These are phyloP conservation scores for Cenchrus americanus DNA, from an alignment of 176 grass and related monocot genomes.

Conservation along the genomic window DNA sequence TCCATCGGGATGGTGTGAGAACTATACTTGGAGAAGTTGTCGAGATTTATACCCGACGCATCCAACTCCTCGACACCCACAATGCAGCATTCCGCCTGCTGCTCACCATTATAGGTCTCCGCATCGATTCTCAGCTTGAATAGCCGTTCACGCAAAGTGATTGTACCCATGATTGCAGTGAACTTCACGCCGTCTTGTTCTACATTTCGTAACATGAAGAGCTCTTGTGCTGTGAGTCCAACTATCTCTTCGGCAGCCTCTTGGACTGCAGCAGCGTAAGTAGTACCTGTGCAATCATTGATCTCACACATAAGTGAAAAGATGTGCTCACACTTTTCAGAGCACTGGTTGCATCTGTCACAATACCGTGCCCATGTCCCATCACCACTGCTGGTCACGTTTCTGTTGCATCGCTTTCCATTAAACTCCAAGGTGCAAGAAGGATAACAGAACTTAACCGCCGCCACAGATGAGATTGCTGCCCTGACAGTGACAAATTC, in stretches of 20 bases:
- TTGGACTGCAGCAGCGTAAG: constrained; percentile 69
- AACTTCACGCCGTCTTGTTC: constrained; percentile 64
- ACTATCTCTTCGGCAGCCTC: constrained; percentile 62
- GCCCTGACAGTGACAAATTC: constrained; percentile 74
- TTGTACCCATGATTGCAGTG: constrained; percentile 50
- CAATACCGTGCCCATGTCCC: constrained; percentile 64
- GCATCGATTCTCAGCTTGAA: constrained; percentile 81
- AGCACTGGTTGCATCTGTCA: constrained; percentile 60
- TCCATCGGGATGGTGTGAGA: not conserved
- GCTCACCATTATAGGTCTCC: constrained; percentile 64
- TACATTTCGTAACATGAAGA: constrained; percentile 42
- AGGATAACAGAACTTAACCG: constrained; percentile 71
- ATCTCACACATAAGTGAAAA: constrained; percentile 75
- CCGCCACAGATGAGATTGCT: constrained; percentile 44
- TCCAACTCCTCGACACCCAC: constrained; percentile 62
- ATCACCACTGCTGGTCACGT: constrained; percentile 80
- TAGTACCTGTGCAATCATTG: constrained; percentile 71
- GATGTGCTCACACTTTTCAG: constrained; percentile 65
- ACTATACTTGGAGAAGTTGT: constrained; percentile 47
- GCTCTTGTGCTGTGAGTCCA: constrained; percentile 55
- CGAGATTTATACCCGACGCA: constrained; percentile 21
- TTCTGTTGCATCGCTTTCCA: constrained; percentile 66
- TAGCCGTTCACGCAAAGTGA: constrained; percentile 50
- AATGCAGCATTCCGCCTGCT: constrained; percentile 49
- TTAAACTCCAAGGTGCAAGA: constrained; percentile 59